A percentile compares a stretch with the other conserved stretches of the same genome.
Evolutionary conservation across 805 yeast genomes (phyloP).

Genomic region (Saturnispora ahearnii): DNA sequence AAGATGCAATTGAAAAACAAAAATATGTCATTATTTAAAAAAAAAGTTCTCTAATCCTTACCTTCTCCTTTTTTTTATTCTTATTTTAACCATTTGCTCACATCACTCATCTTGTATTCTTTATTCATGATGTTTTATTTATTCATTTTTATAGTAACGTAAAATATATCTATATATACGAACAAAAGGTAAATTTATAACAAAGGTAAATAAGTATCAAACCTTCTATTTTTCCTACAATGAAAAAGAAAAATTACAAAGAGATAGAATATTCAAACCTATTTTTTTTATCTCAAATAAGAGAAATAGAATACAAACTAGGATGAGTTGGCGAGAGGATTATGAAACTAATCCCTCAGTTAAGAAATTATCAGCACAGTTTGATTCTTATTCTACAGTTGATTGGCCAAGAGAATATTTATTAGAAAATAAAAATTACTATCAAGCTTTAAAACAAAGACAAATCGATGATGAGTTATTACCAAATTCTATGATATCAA

Average conservation of each 20-base stretch:
- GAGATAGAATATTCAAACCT: background rate
- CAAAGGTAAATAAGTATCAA: too few species aligned
- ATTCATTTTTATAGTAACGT: constrained; percentile 5
- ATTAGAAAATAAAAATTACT: constrained; percentile 33
- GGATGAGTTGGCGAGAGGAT: constrained; percentile 9
- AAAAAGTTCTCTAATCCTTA: background rate
- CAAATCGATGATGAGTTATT: constrained; percentile 6
- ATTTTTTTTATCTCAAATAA: too few species aligned
- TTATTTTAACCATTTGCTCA: background rate
- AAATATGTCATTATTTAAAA: background rate
- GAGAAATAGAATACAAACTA: too few species aligned
- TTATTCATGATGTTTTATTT: constrained; percentile 2
- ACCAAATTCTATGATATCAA: constrained; percentile 14
- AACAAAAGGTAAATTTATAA: background rate
- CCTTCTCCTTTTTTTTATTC: background rate
- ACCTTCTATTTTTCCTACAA: too few species aligned
- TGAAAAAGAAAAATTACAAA: background rate
- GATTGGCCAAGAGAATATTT: constrained; percentile 64
- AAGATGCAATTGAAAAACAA: background rate
- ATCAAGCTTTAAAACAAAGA: constrained; percentile 14
- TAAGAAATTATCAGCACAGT: constrained; percentile 32
- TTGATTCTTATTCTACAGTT: constrained; percentile 54
- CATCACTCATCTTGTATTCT: background rate
- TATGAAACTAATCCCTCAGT: constrained; percentile 7
- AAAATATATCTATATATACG: background rate